Evolutionary conservation across 148 eudicot species (phyloP).

Genomic region (Fagopyrum homotropicum): DNA sequence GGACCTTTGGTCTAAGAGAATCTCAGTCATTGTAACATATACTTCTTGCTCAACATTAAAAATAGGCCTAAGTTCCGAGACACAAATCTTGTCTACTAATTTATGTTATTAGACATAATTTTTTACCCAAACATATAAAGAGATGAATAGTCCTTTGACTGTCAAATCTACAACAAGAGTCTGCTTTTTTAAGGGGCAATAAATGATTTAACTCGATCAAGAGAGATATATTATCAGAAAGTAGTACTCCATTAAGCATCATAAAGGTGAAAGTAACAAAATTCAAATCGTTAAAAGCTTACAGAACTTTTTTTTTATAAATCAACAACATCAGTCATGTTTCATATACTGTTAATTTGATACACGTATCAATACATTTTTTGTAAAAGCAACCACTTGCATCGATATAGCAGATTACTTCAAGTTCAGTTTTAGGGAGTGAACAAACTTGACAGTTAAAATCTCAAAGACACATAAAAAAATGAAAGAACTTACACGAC

Average conservation of each 20-base stretch:
- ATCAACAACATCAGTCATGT: neutral
- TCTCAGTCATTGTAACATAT: neutral
- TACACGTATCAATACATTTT: neutral
- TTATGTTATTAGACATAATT: too few species aligned
- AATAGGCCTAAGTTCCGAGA: neutral
- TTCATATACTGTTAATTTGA: neutral
- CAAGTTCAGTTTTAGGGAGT: neutral
- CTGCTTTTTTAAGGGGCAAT: too few species aligned
- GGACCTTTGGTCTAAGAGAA: neutral
- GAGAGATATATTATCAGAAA: too few species aligned
- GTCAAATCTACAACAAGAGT: neutral
- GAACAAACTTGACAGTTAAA: neutral
- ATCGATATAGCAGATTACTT: neutral
- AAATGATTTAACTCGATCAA: too few species aligned
- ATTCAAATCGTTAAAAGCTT: neutral
- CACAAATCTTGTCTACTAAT: neutral
- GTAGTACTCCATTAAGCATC: too few species aligned
- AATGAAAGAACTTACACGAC: constrained; percentile 59
- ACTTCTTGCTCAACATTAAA: neutral
- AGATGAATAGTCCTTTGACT: neutral
- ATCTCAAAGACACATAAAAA: neutral
- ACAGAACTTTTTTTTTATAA: neutral
- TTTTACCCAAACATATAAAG: neutral
- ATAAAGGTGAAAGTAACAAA: neutral
- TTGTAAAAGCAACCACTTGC: neutral